phyloP scores from a whole-genome alignment of 768 basidiomycete species.

The Rickenella mellea region DNA sequence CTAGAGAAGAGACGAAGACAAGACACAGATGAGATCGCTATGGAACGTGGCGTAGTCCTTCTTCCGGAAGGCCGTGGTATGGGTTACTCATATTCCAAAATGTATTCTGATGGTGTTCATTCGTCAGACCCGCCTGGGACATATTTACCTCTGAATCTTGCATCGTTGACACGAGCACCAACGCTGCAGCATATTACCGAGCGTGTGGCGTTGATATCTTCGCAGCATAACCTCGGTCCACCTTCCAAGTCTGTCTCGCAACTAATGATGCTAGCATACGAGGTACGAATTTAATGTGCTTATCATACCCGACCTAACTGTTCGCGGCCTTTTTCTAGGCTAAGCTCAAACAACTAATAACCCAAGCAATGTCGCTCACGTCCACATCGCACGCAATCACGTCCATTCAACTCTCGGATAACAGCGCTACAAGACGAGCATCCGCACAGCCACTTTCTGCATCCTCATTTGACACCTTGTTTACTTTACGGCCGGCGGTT shows the following conservation, averaged over 20 bases:
- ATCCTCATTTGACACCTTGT: conserved; percentile 67
- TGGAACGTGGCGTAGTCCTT: conserved; percentile 59
- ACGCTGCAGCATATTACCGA: conserved; percentile 72
- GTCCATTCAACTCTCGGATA: conserved; percentile 57
- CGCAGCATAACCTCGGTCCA: conserved; percentile 58
- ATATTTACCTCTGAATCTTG: conserved; percentile 62
- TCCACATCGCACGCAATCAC: conserved; percentile 68
- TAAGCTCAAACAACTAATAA: conserved; percentile 77
- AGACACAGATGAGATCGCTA: conserved; percentile 57
- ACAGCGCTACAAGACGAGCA: conserved; percentile 18
- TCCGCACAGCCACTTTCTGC: conserved; percentile 40
- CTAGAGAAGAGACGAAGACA: conserved; percentile 34
- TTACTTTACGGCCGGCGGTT: conserved; percentile 67
- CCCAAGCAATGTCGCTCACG: conserved; percentile 68
- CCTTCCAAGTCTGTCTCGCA: conserved; percentile 57
- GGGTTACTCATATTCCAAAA: conserved; percentile 9
- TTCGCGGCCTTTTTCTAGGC: conserved; percentile 32
- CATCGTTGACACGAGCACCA: conserved; percentile 61
- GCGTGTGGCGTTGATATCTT: conserved; percentile 71
- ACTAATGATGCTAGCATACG: conserved; percentile 69
- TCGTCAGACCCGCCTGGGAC: conserved; percentile 57
- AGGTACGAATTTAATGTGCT: conserved; percentile 34
- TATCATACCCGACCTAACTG: neutral
- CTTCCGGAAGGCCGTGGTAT: conserved; percentile 58
- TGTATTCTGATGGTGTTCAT: neutral